Evolutionary conservation across 306 rosid genomes (phyloP), one percentile per base, ranked within the genome.

Genomic region (Inga leiocalycina): DNA sequence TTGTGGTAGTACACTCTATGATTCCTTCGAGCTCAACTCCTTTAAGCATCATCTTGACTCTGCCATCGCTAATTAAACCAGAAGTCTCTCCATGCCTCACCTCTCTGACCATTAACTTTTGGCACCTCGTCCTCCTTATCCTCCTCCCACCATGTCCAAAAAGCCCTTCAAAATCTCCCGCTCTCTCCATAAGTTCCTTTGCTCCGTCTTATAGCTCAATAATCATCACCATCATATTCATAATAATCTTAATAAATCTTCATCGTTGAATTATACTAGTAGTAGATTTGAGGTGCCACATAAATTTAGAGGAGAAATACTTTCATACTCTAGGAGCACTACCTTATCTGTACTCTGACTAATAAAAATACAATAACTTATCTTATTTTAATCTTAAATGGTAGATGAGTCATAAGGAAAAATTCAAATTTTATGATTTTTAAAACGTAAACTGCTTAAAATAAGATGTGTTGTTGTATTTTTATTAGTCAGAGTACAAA

Each of bases 1-100:
- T 70, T 93, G 98, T 83, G 98, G 94, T 5, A 95, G 98, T 88
- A 66, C 98, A 4, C 98, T 95, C 16, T 95, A 95, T 71, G 98
- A 93, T 80, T 93, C 98, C 3, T 92, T 93, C 80, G 98, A 95
- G 85, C 93, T 92, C 85, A 87, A 93, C 83, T 93, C 94, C 20
- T 90, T 95, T 81, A 87, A 90, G 27, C 91, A 93, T 78, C 93
- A 91, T 66, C 91, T 95, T 34, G 89, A 95, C 78, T 93, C 94
- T 0, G 97, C 93, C 17, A 92, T 95, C 32, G 77, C 85, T 0
- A 79, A 80, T 74, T 88, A 91, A 20, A 87, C 88, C 1, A 89
- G 91, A 80, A 88, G 91, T 34, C 32, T 91, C 65, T 93, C 98
- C 44, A 95, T 95, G 97, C 89, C 99, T 34, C 93, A 75, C 61